Evolutionary conservation across 371 early-diverging fungal species (phyloP), one percentile per base, ranked within the genome.

Genomic region (Blakeslea trispora): DNA sequence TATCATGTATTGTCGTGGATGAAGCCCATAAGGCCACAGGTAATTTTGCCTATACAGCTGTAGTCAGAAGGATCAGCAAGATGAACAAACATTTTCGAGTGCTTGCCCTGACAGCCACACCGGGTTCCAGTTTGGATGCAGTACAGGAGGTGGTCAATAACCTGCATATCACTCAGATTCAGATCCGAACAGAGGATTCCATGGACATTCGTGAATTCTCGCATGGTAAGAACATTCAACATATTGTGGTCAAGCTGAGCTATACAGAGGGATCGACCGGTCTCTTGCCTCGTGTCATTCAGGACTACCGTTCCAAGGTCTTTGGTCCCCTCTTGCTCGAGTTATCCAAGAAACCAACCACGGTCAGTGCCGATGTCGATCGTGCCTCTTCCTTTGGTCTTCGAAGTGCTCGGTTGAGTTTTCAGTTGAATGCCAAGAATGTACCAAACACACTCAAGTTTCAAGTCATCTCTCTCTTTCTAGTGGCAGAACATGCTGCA

Each of bases 21-120:
- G 98, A 97, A 63, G 98, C 98, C 0, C 98, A 97, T 63, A 75
- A 90, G 2, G 94, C 96, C 2, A 81, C 84, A 0, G 96, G 97
- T 6, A 83, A 86, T 17, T 88, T 92, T 55, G 90, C 98, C 0
- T 96, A 91, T 61, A 74, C 85, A 5, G 85, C 86, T 37, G 90
- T 91, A 3, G 64, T 96, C 6, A 69, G 81, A 2, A 59, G 67
- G 18, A 61, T 96, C 13, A 59, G 74, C 11, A 62, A 68, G n/a
- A 46, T 61, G 1, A 74, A 90, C 34, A 65, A 45, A 0, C 63
- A 77, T 10, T 90, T 93, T 57, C 85, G 98, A 5, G 74, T 96
- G 1, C 66, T 97, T 59, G 97, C 96, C 0, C 72, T 97, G 50
- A 88, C 94, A 0, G 98, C 97, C 0, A 97, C 97, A 0, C 96